A percentile compares a stretch with the other conserved stretches of the same genome.
These are phyloP conservation scores for Rhizopus arrhizus DNA, from an alignment of 371 early-diverging fungal species.

Conservation along the genomic window DNA sequence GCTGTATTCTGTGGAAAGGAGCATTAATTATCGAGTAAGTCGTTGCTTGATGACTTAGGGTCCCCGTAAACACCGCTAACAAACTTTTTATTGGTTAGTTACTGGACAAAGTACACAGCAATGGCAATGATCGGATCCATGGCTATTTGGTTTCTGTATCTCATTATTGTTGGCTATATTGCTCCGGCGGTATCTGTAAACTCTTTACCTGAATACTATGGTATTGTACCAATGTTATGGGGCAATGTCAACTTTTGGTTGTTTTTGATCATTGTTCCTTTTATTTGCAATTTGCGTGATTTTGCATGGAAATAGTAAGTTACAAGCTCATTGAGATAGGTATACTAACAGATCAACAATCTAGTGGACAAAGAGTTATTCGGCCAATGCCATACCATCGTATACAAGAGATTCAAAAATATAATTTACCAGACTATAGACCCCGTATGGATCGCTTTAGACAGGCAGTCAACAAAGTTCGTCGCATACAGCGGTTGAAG, in stretches of 20 bases:
- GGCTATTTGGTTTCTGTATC: conserved; percentile 78
- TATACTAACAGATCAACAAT: neutral
- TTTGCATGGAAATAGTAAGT: conserved; percentile 86
- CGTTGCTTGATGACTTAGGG: neutral
- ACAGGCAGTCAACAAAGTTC: conserved; percentile 94
- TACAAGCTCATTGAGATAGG: neutral
- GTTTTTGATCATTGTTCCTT: conserved; percentile 72
- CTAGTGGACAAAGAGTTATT: conserved; percentile 34
- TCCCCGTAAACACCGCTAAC: conserved; percentile 1
- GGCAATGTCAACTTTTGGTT: conserved; percentile 80
- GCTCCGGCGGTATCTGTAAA: conserved; percentile 60
- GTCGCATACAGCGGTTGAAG: conserved; percentile 89
- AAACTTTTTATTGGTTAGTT: conserved; percentile 25
- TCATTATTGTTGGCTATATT: conserved; percentile 76
- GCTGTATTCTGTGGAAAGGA: conserved; percentile 78
- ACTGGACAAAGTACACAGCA: conserved; percentile 81
- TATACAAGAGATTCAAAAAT: conserved; percentile 96
- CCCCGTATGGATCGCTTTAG: conserved; percentile 96
- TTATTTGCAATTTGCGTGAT: conserved; percentile 77
- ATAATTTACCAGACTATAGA: conserved; percentile 94
- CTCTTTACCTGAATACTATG: conserved; percentile 76
- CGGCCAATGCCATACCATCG: conserved; percentile 81
- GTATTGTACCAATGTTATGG: conserved; percentile 67
- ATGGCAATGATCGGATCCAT: conserved; percentile 78
- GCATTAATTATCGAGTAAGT: conserved; percentile 72